Conservation (phyloP, 108 stramenopile genomes). For the Mediolabrus comicus region DNA sequence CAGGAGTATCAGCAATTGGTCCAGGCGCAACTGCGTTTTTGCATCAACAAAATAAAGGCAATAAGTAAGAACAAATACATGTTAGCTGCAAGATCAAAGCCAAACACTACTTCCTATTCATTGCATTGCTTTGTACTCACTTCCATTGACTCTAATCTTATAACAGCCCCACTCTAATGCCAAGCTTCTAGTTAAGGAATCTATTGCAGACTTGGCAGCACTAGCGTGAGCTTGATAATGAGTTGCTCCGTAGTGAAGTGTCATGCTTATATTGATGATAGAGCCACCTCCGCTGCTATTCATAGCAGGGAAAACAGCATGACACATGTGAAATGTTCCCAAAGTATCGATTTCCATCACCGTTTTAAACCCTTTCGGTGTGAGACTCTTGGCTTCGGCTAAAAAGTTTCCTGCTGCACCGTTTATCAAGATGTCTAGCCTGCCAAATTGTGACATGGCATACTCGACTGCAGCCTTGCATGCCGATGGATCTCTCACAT, state of each 20-base stretch:
- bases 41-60: background rate
- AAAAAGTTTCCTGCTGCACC: slow-evolving; percentile 95
- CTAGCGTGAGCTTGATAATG: slow-evolving; percentile 93
- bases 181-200: slow-evolving; percentile 87
- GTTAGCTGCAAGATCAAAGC: background rate
- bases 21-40: slow-evolving; percentile 86
- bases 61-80: background rate
- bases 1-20: slow-evolving; percentile 90
- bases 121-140: slow-evolving; percentile 4
- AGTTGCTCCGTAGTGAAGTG: slow-evolving; percentile 82
- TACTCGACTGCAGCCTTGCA: slow-evolving; percentile 64
- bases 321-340: slow-evolving; percentile 91
- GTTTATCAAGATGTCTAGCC: slow-evolving; percentile 84
- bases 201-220: slow-evolving; percentile 92
- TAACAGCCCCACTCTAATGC: slow-evolving; percentile 92
- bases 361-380: slow-evolving; percentile 89
- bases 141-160: slow-evolving; percentile 87
- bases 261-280: slow-evolving; percentile 92
- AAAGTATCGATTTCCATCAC: slow-evolving; percentile 93
- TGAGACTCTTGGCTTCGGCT: slow-evolving; percentile 74
- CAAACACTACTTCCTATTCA: background rate
- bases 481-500: slow-evolving; percentile 71
- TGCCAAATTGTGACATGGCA: slow-evolving; percentile 54
- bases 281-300: slow-evolving; percentile 40
- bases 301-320: slow-evolving; percentile 75